Evolutionary conservation across 805 yeast species (phyloP).

Genomic region (Candida chilensis): DNA sequence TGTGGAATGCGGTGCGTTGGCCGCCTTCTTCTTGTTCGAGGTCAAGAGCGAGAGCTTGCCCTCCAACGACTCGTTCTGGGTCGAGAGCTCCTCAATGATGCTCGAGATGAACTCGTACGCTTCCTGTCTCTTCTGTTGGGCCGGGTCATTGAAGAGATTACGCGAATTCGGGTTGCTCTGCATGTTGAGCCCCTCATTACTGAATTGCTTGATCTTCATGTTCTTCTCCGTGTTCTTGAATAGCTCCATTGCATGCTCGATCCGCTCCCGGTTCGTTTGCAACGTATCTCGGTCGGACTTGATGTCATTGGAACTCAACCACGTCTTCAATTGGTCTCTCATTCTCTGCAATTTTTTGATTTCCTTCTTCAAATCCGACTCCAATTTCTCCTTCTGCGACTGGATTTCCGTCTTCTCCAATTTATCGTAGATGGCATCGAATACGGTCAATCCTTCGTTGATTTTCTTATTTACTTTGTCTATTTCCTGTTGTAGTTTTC

Average conservation of each 20-base stretch:
- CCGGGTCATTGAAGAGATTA: constrained; percentile 49
- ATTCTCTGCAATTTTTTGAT: constrained; percentile 89
- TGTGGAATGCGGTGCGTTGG: constrained; percentile 48
- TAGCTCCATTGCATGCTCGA: constrained; percentile 92
- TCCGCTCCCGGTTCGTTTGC: constrained; percentile 54
- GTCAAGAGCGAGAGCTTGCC: constrained; percentile 40
- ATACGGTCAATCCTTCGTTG: constrained; percentile 80
- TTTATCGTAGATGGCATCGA: constrained; percentile 82
- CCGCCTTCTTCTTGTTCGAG: constrained; percentile 39
- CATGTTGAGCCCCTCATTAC: constrained; percentile 83
- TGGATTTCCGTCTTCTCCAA: constrained; percentile 72
- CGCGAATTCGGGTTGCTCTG: constrained; percentile 29
- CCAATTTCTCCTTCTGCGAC: constrained; percentile 89
- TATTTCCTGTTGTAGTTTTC: constrained; percentile 59
- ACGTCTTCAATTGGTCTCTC: constrained; percentile 90
- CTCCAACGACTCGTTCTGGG: constrained; percentile 74
- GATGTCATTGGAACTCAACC: constrained; percentile 88
- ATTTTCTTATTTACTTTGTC: constrained; percentile 90
- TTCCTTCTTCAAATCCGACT: constrained; percentile 82
- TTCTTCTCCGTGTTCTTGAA: constrained; percentile 91
- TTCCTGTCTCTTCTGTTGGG: constrained; percentile 70
- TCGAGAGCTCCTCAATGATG: constrained; percentile 69
- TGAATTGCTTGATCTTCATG: constrained; percentile 88
- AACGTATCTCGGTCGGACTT: constrained; percentile 49
- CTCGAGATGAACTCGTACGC: constrained; percentile 60